Base-by-base conservation (phyloP, 2,329 filamentous ascomycete genomes). In the Aspergillus aculeatus region DNA sequence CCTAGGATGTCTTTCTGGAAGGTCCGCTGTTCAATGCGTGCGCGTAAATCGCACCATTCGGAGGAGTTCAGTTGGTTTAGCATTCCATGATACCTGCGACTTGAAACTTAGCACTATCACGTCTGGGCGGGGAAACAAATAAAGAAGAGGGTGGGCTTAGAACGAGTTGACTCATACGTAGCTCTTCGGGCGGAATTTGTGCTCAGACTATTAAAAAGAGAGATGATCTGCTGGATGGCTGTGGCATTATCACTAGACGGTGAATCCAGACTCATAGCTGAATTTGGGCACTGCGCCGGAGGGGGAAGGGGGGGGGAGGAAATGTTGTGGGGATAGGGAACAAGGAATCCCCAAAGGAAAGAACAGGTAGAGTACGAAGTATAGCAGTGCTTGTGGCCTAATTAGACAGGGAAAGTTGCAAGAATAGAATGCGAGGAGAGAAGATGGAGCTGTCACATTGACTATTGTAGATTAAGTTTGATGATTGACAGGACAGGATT, bases 1-100 rank as follows among this genome's bases (percentile, higher is more conserved):
- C 65, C 68, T 3, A 78, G 41, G n/a, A 77, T 66, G 60, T 78
- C 75, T 35, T 63, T 66, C 23, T 73, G 63, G 26, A 76, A 69
- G 14, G 63, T 65, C 19, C 57, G 58, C n/a, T 55, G 19, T 38
- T 68, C 59, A 5, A 69, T 53, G 38, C 62, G 64, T 19, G 56
- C 32, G 56, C 66, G 64, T 10, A 75, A 58, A 48, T 72, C 66
- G 16, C 72, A 70, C 69, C 72, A 74, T 63, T 77, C 75, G 47
- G 69, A 31, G 4, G 59, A 55, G 14, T 38, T 53, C 26, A 77
- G 59, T 24, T 68, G 61, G 47, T 69, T 62, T 32, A 76, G 47
- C 26, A 77, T 64, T 6, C 62, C 64, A 47, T 64, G 66, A 32
- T 67, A 68, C 32, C 74, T 77, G 62, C 11, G 21, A 41, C 47